Conservation (phyloP, 495 filamentous ascomycete species). For the Penicillium atrosanguineum region DNA sequence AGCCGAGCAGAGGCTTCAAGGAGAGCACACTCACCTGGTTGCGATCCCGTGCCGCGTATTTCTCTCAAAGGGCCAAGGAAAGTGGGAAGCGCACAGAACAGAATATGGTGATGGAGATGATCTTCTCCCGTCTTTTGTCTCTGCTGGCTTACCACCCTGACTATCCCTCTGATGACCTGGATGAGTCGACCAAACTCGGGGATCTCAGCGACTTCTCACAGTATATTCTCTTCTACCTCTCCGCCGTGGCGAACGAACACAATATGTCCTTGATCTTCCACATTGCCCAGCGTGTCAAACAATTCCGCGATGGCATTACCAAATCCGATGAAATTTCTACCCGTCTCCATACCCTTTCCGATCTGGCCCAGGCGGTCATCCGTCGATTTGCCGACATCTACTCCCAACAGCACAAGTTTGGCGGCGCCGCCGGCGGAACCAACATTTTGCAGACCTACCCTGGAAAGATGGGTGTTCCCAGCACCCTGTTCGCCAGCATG, state of each 20-base stretch:
- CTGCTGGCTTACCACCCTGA: constrained; percentile 94
- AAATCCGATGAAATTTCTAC: constrained; percentile 50
- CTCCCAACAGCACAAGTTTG: constrained; percentile 47
- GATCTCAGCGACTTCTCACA: constrained; percentile 76
- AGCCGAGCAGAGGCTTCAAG: constrained; percentile 67
- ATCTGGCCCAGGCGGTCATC: constrained; percentile 81
- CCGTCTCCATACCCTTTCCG: constrained; percentile 78
- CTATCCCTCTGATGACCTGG: constrained; percentile 53
- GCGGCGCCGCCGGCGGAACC: constrained; percentile 62
- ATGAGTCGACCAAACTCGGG: constrained; percentile 53
- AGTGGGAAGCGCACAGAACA: constrained; percentile 42
- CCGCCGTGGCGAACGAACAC: constrained; percentile 74
- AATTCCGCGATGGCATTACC: constrained; percentile 74
- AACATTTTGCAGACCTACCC: constrained; percentile 75
- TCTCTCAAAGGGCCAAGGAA: constrained; percentile 38
- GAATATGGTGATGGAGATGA: constrained; percentile 70
- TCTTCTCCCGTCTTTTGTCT: constrained; percentile 82
- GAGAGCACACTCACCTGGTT: constrained; percentile 83
- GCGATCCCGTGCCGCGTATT: constrained; percentile 62
- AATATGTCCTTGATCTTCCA: constrained; percentile 90
- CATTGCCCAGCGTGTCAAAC: constrained; percentile 89
- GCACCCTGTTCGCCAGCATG: constrained; percentile 71
- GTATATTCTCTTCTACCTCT: constrained; percentile 89
- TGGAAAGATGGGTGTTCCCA: constrained; percentile 75
- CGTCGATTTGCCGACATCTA: constrained; percentile 70